A percentile compares a stretch with the other conserved stretches of the same genome.
phyloP scores from a whole-genome alignment of 2,329 filamentous ascomycete genomes.

The Claviceps cyperi region DNA sequence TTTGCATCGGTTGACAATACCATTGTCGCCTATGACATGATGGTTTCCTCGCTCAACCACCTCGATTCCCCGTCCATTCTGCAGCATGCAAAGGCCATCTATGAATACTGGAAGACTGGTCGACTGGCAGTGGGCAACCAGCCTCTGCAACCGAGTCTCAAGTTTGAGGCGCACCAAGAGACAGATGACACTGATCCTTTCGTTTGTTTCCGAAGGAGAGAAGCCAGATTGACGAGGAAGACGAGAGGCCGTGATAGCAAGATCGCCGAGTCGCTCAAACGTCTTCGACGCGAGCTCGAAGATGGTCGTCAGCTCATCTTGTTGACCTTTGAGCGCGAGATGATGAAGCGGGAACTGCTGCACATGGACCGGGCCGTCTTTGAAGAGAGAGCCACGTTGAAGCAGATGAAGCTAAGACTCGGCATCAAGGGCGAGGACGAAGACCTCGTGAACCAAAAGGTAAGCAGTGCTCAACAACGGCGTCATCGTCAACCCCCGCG shows the following conservation, averaged over 20 bases:
- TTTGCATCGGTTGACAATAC: conserved; percentile 84
- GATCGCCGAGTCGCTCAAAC: conserved; percentile 87
- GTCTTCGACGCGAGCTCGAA: conserved; percentile 79
- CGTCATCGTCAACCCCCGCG: conserved; percentile 6
- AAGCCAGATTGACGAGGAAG: conserved; percentile 88
- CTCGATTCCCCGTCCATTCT: conserved; percentile 35
- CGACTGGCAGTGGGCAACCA: conserved; percentile 54
- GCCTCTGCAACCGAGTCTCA: conserved; percentile 62
- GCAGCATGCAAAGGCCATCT: conserved; percentile 59
- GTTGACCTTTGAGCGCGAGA: conserved; percentile 65
- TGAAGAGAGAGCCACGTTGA: conserved; percentile 66
- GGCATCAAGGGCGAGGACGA: conserved; percentile 89
- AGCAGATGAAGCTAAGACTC: conserved; percentile 76
- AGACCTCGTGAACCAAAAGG: conserved; percentile 87
- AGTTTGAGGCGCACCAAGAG: conserved; percentile 88
- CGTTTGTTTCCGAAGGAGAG: conserved; percentile 91
- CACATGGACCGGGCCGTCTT: conserved; percentile 65
- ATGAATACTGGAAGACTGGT: conserved; percentile 75
- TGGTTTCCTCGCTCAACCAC: conserved; percentile 51
- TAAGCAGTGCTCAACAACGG: conserved; percentile 25
- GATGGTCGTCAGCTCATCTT: conserved; percentile 70
- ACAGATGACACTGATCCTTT: conserved; percentile 94
- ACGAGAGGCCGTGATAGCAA: conserved; percentile 88
- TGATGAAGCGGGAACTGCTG: conserved; percentile 63
- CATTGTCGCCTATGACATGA: conserved; percentile 61